Conservation (phyloP, 164 flowering plant genomes). For the Vitis cinerea region DNA sequence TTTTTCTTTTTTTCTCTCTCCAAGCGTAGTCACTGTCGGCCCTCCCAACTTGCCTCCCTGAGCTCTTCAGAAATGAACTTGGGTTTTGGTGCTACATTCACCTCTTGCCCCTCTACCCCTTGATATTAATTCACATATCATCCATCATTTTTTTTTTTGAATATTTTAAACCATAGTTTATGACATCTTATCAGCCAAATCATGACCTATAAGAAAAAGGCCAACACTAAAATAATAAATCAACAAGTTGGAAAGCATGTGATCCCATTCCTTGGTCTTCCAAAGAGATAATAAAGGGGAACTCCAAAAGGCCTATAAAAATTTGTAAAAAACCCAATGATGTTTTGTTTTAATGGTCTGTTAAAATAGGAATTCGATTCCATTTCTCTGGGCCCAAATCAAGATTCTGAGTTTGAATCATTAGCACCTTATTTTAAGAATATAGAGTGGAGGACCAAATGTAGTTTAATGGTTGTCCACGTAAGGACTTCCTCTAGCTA, state of each 20-base stretch:
- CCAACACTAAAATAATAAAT: not conserved
- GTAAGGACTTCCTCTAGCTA: not conserved
- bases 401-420: not conserved
- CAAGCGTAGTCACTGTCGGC: too few species aligned
- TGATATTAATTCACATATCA: not conserved
- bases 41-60: too few species aligned
- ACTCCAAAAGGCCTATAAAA: constrained; percentile 1
- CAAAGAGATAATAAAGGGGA: constrained; percentile 5
- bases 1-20: too few species aligned
- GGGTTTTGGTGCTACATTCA: too few species aligned
- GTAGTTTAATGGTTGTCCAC: not conserved
- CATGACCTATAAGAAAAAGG: not conserved
- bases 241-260: constrained; percentile 2
- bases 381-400: constrained; percentile 6
- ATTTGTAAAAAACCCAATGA: not conserved
- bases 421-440: not conserved
- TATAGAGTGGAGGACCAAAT: not conserved
- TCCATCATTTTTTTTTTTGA: too few species aligned
- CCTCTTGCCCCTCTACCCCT: too few species aligned
- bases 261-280: constrained; percentile 7
- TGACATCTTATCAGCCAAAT: not conserved
- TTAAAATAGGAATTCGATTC: constrained; percentile 14
- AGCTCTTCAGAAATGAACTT: too few species aligned
- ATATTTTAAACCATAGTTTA: too few species aligned
- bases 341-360: not conserved